Evolutionary conservation across 208 protist genomes (phyloP).

Genomic region (Acanthamoeba lenticulata): DNA sequence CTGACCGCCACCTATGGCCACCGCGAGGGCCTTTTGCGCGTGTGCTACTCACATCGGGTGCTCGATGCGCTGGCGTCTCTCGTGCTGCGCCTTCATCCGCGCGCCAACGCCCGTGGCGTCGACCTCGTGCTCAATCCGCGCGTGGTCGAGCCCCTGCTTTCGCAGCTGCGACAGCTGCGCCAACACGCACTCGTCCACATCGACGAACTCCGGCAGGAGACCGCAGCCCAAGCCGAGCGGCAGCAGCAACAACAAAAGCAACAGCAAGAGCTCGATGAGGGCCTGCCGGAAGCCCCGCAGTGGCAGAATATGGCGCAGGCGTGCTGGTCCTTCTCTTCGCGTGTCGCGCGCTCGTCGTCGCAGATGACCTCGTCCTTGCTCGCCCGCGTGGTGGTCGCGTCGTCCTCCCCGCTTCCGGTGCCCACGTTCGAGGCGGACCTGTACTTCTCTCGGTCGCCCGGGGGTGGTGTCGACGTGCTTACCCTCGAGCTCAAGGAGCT

Average conservation of each 20-base stretch:
- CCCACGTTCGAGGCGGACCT: neutral
- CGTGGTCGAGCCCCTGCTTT: neutral
- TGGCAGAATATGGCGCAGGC: neutral
- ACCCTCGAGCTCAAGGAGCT: neutral
- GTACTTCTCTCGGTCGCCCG: neutral
- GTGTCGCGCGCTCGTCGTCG: neutral
- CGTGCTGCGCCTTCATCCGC: neutral
- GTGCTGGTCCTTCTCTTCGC: neutral
- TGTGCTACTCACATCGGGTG: neutral
- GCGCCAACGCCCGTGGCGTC: neutral
- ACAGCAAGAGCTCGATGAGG: neutral
- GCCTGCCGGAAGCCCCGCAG: too few relatives aligned
- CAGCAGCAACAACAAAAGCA: neutral
- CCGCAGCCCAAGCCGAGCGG: too few relatives aligned
- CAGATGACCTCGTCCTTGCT: neutral
- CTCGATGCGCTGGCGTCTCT: neutral
- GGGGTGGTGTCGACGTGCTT: neutral
- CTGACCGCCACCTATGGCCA: neutral
- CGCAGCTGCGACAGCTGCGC: neutral
- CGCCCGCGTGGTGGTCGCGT: too few relatives aligned
- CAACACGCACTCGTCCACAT: neutral
- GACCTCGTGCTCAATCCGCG: neutral
- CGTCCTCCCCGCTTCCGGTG: neutral
- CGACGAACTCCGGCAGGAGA: neutral
- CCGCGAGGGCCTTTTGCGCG: neutral